Base-by-base conservation (phyloP, 73 alveolate genomes). In the Stentor roeselii region DNA sequence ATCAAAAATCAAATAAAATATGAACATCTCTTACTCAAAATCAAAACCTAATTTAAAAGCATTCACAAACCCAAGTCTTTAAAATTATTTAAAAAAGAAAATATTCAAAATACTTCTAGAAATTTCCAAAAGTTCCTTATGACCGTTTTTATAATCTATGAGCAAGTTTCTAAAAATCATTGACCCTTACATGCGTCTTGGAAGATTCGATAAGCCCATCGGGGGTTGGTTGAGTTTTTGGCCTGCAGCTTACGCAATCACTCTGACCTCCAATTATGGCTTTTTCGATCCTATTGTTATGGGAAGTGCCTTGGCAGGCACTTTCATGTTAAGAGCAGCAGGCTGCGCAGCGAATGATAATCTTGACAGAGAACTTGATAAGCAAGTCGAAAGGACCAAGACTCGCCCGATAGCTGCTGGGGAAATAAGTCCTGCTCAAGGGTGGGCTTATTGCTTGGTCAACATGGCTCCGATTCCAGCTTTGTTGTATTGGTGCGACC, bases 391-490 rank as follows among this genome's bases (percentile, higher is more conserved):
- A 35, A 80, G 99, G 59, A 95, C 99, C 4, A 86, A 83, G 75
- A 58, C 82, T 1, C 90, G 99, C 58, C 99, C 99, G 3, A 74
- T 95, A 27, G 96, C 98, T 35, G 78, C 96, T 76, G 99, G 99
- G 27, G 97, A 95, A 75, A 42, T 95, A 30, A 37, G 92, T 1
- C 83, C 82, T 60, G 42, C 78, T 32, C 61, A 90, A 82, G 99
- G 87, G 3, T 85, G 83, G 1, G 76, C 76, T 0, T 89, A 82
- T 83, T 78, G 84, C 61, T 37, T 89, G 14, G 86, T 88, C 3
- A 86, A 88, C 0, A 78, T 90, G 76, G 93, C 90, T 0, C 36
- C 86, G 15, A 61, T 85, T 30, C 87, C 87, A 76, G 90, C 85
- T 1, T 59, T 88, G 3, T 78, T 86, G 50, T 85, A 50, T 60